These are phyloP conservation scores for Alloascoidea hylecoeti DNA, from an alignment of 805 yeast species.

Conservation along the genomic window DNA sequence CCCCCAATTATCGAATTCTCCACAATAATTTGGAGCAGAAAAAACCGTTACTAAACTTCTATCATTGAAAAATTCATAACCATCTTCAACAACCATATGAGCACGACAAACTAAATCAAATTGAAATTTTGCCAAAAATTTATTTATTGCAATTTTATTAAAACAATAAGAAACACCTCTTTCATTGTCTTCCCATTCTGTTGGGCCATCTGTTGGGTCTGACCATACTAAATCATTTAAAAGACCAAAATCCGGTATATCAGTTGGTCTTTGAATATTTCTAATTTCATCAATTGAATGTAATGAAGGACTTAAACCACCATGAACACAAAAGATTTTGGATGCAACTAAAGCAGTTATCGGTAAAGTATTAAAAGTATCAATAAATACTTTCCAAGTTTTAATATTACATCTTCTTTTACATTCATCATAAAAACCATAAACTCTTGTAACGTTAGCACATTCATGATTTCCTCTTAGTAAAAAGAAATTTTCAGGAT, in stretches of 20 bases:
- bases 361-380: slow-evolving; percentile 95
- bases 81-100: slow-evolving; percentile 98
- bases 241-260: slow-evolving; percentile 95
- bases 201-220: slow-evolving; percentile 95
- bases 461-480: slow-evolving; percentile 95
- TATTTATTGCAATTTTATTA: slow-evolving; percentile 97
- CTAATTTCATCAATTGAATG: slow-evolving; percentile 98
- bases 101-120: slow-evolving; percentile 98
- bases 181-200: slow-evolving; percentile 98
- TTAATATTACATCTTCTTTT: slow-evolving; percentile 96
- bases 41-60: slow-evolving; percentile 92
- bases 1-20: slow-evolving; percentile 97
- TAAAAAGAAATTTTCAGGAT: slow-evolving; percentile 90
- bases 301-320: slow-evolving; percentile 94
- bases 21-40: slow-evolving; percentile 97
- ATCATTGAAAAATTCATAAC: slow-evolving; percentile 92
- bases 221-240: slow-evolving; percentile 96
- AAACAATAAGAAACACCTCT: slow-evolving; percentile 98
- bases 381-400: slow-evolving; percentile 97
- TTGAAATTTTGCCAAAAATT: slow-evolving; percentile 93
- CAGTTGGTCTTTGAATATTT: slow-evolving; percentile 98
- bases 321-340: slow-evolving; percentile 97
- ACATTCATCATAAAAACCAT: slow-evolving; percentile 94
- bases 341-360: slow-evolving; percentile 97
- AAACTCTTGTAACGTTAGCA: slow-evolving; percentile 91